Evolutionary conservation across 208 protist species (phyloP).

Genomic region (Novymonas esmeraldas): DNA sequence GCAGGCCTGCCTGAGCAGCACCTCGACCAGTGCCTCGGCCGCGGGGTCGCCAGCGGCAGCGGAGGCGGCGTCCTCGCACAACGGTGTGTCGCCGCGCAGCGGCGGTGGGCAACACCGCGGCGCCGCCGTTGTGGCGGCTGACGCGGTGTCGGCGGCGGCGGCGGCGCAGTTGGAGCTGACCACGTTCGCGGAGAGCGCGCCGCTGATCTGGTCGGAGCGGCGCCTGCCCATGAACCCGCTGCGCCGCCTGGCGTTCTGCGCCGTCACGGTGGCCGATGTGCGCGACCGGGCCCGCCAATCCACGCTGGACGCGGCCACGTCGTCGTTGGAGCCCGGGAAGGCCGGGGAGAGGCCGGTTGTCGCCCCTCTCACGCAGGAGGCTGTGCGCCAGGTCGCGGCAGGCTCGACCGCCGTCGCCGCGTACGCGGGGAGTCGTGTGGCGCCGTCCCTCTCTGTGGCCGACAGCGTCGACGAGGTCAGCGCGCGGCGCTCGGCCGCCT

Average conservation of each 20-base stretch:
- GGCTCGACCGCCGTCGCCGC: too few species aligned
- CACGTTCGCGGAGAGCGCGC: conserved; percentile 17
- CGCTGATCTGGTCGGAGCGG: conserved; percentile 9
- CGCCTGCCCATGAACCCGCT: conserved; percentile 22
- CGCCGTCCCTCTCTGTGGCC: conserved; percentile 17
- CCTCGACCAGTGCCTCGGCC: background rate
- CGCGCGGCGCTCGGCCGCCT: background rate
- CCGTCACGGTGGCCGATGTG: conserved; percentile 21
- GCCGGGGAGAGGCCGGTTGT: background rate
- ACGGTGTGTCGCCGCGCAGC: background rate
- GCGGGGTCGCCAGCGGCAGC: background rate
- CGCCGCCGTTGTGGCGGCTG: too few species aligned
- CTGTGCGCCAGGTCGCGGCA: background rate
- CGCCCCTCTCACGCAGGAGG: background rate
- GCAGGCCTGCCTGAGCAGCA: conserved; percentile 3
- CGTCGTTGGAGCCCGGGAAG: background rate
- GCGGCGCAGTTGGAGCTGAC: conserved; percentile 26
- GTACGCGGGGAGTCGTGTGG: background rate
- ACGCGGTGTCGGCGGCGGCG: background rate
- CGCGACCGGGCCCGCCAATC: conserved; percentile 17
- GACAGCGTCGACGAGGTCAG: conserved; percentile 10
- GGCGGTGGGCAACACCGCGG: too few species aligned
- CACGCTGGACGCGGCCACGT: background rate
- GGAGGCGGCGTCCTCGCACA: background rate
- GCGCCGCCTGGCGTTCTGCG: conserved; percentile 23